These are phyloP conservation scores for Vishniacozyma victoriae DNA, from an alignment of 768 basidiomycete species.

Conservation along the genomic window DNA sequence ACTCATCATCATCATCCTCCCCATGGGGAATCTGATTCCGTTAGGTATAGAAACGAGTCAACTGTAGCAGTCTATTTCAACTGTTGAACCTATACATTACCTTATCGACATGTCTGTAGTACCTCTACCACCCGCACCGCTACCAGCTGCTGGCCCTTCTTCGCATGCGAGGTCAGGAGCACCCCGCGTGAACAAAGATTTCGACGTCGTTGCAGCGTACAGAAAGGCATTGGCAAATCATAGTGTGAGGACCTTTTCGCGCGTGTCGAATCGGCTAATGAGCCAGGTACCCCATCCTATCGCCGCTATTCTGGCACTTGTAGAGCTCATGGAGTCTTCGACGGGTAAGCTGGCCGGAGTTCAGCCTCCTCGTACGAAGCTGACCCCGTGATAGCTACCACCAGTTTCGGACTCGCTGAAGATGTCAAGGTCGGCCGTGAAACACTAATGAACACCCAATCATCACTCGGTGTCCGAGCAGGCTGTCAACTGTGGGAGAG, in stretches of 20 bases:
- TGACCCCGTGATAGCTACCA: slow-evolving; percentile 24
- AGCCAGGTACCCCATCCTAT: slow-evolving; percentile 54
- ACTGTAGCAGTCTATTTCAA: too few relatives aligned
- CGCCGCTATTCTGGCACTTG: slow-evolving; percentile 79
- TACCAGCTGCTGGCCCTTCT: slow-evolving; percentile 1
- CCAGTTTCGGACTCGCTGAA: slow-evolving; percentile 46
- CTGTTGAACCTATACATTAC: too few relatives aligned
- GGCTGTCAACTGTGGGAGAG: slow-evolving; percentile 47
- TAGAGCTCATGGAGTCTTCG: slow-evolving; percentile 72
- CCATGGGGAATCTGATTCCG: too few relatives aligned
- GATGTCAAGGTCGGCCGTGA: slow-evolving; percentile 82
- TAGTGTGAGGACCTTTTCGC: slow-evolving; percentile 53
- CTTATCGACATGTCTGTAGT: slow-evolving; percentile 2
- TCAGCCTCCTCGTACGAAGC: not conserved
- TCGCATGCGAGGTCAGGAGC: not conserved
- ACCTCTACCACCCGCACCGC: not conserved
- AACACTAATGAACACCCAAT: slow-evolving; percentile 48
- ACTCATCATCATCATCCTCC: too few relatives aligned
- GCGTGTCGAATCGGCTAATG: not conserved
- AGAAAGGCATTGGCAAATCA: slow-evolving; percentile 59
- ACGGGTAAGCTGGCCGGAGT: slow-evolving; percentile 54
- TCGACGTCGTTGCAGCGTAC: slow-evolving; percentile 57
- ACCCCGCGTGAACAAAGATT: slow-evolving; percentile 22
- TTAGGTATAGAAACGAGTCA: too few relatives aligned
- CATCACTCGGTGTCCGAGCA: slow-evolving; percentile 45